Percentiles rank a stretch among this genome's conserved stretches.
Conservation (phyloP, 352 stramenopile species). For the Saprolegnia diclina region DNA sequence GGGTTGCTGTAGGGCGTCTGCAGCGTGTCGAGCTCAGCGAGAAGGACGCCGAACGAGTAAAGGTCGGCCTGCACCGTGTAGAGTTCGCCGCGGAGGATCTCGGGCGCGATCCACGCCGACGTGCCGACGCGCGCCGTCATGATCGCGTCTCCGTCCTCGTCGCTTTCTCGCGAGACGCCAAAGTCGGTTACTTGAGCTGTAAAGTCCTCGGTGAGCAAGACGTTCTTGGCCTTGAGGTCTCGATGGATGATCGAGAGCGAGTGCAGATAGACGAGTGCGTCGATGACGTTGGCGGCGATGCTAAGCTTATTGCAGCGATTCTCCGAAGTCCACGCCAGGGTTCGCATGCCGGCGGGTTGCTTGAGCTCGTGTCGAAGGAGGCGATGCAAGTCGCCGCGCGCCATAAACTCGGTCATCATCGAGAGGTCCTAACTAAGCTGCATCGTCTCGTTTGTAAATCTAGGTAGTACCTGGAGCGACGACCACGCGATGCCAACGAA, state of each 20-base stretch:
- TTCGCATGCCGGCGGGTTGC: background rate
- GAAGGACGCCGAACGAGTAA: constrained; percentile 61
- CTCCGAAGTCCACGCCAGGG: background rate
- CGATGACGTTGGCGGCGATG: constrained; percentile 24
- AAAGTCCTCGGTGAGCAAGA: constrained; percentile 37
- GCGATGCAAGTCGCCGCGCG: constrained; percentile 13
- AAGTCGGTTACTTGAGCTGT: constrained; percentile 55
- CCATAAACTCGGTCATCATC: constrained; percentile 25
- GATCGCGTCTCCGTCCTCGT: constrained; percentile 24
- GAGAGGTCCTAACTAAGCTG: constrained; percentile 16
- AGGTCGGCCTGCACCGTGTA: constrained; percentile 62
- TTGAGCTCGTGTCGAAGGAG: constrained; percentile 14
- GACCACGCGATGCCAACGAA: constrained; percentile 26
- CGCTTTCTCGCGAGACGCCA: constrained; percentile 40
- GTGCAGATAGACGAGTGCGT: constrained; percentile 24
- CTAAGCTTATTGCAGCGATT: constrained; percentile 15
- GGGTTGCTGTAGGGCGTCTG: constrained; percentile 20
- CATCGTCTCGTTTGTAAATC: background rate
- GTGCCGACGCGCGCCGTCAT: constrained; percentile 70
- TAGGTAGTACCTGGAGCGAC: constrained; percentile 11
- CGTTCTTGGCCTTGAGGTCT: constrained; percentile 47
- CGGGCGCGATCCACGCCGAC: constrained; percentile 70
- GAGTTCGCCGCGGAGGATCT: constrained; percentile 53
- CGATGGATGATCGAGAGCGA: constrained; percentile 27
- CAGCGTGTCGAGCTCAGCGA: constrained; percentile 47